Evolutionary conservation across 306 rosid species (phyloP), one percentile per base, ranked within the genome.

Genomic region (Dicorynia guianensis): DNA sequence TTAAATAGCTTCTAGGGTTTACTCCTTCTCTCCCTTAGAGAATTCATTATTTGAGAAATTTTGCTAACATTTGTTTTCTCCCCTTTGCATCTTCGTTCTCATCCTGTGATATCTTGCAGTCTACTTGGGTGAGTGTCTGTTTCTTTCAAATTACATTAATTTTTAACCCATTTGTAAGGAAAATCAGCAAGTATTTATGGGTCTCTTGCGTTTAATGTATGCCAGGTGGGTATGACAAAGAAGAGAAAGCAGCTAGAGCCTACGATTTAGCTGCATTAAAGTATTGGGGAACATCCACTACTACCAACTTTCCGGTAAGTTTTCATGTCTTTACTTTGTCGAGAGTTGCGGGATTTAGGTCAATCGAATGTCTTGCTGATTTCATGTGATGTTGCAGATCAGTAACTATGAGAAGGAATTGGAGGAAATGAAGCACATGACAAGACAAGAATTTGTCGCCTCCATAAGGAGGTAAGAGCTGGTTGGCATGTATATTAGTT

Each of bases 171-270:
- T 25, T 25, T 25, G 30, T 25, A 25, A 25, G 30, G 2, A 25
- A 25, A 25, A 25, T 25, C 2, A 25, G 30, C 30, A 25, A 25
- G 2, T 25, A 25, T 25, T 25, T 25, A 1, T 25, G 30, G 30
- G 30, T 25, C 30, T 38, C 63, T n/a, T 30, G 4, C 14, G 33
- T 19, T 47, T 36, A 59, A 60, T 57, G 30, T 25, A 25, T 25
- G 59, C 8, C 53, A 92, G 99, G 99, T 76, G 99, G 99, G 33
- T 96, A 96, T 90, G 99, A 96, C 59, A 96, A 96, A 85, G 99
- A 96, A 87, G 99, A 96, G 73, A 96, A 96, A 81, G 99, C 99
- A 63, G 99, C 99, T 73, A 92, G 98, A 88, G 92, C 99, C 25
- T 96, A 92, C 60, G 99, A 96, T 88, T 87, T 96, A 81, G 98